Evolutionary conservation across 257 asterid species (phyloP), one percentile per base, ranked within the genome.

Genomic region (Petrea volubilis): DNA sequence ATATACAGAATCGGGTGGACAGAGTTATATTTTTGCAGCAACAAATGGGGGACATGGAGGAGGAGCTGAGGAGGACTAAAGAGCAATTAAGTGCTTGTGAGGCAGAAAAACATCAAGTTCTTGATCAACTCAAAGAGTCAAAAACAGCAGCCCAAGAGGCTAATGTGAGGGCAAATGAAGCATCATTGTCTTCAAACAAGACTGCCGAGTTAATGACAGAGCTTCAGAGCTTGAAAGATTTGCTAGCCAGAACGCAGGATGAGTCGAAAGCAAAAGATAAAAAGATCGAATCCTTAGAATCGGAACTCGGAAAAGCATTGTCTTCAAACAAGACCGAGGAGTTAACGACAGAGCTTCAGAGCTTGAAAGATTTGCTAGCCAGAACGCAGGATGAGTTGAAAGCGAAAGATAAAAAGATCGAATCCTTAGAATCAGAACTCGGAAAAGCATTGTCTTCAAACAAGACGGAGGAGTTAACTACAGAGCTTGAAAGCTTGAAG

Each of bases 1-100:
- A 38, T 38, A 38, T 63, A 49, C 63, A 78, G 94, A 80, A 66
- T 64, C 69, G 53, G 59, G 82, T 44, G 28, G 50, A 72, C 14
- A 80, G 76, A 61, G 55, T 50, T 12, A 44, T 61, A 74, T 36
- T 79, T 23, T 65, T 84, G 86, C 90, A 83, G 72, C 81, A 74
- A 29, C 87, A 82, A 44, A 81, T 73, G 76, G 82, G 80, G 55
- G 84, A 79, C 76, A 55, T 77, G 49, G 87, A 87, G 74, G 84
- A 81, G 72, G 96, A 91, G 72, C 50, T 82, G 28, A 74, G 70
- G 77, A 55, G 78, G 79, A 77, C 90, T 3, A 80, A 77, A 59
- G 85, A 82, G 34, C 80, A 78, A n/a, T 31, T 72, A 3, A 60
- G 60, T 34, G 77, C 56, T 7, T 62, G 41, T 8, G 81, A 81